Evolutionary conservation across 164 flowering plant species (phyloP).

Genomic region (Protea cynaroides): DNA sequence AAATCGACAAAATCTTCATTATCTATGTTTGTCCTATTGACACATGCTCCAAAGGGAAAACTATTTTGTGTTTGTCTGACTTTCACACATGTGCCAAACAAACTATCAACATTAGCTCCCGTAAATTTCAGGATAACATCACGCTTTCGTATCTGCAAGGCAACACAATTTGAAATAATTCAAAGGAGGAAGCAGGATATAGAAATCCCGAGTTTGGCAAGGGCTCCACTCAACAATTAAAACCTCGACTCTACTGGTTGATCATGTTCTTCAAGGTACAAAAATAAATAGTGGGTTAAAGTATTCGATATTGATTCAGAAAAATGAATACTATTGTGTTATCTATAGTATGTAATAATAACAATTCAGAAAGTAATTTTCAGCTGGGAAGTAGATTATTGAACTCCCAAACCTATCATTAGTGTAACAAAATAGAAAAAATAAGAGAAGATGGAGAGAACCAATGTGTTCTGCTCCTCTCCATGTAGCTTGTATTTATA

Average conservation of each 20-base stretch:
- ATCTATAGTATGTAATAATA: too few species aligned
- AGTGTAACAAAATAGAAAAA: too few species aligned
- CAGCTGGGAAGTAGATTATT: too few species aligned
- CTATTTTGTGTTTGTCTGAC: conserved; percentile 69
- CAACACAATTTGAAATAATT: background rate
- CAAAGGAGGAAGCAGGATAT: background rate
- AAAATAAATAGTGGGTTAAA: background rate
- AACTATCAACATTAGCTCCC: conserved; percentile 27
- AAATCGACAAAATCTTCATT: conserved; percentile 84
- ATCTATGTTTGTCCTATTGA: conserved; percentile 71
- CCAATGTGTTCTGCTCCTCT: too few species aligned
- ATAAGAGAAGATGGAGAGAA: too few species aligned
- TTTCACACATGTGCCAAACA: conserved; percentile 42
- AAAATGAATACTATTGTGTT: too few species aligned
- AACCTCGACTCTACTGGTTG: background rate
- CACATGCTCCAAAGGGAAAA: conserved; percentile 81
- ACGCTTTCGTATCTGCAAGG: conserved; percentile 77
- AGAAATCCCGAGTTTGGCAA: background rate
- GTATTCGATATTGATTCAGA: background rate
- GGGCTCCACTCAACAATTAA: background rate
- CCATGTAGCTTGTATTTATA: too few species aligned
- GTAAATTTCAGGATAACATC: conserved; percentile 73
- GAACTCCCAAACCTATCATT: too few species aligned
- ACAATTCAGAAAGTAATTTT: too few species aligned
- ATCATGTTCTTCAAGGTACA: background rate